phyloP scores from a whole-genome alignment of 169 alveolate species.

The Amoebophrya sp. region DNA sequence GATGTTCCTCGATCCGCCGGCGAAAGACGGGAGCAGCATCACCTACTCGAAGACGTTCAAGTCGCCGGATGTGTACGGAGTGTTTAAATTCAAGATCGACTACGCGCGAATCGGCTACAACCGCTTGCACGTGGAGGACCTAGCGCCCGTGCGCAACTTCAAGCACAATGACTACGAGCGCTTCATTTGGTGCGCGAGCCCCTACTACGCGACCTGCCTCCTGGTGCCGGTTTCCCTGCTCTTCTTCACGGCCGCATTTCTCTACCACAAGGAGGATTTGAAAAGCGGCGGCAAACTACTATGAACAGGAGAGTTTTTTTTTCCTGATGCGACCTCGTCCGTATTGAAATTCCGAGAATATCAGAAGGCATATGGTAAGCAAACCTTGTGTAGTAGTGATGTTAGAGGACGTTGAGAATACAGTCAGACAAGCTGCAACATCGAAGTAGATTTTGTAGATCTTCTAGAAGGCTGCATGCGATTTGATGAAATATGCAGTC shows the following conservation, averaged over 20 bases:
- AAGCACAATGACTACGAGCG: conserved; percentile 35
- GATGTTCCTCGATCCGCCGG: background rate
- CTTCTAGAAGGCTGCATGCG: too few relatives aligned
- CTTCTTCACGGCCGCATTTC: background rate
- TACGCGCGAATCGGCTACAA: conserved; percentile 26
- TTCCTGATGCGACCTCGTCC: too few relatives aligned
- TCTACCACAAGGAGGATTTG: background rate
- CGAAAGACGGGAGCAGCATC: background rate
- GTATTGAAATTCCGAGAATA: too few relatives aligned
- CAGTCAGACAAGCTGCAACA: too few relatives aligned
- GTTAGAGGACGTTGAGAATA: too few relatives aligned
- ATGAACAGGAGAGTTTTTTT: too few relatives aligned
- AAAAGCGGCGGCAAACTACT: background rate
- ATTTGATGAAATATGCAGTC: too few relatives aligned
- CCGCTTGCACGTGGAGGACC: conserved; percentile 27
- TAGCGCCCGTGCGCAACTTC: conserved; percentile 32
- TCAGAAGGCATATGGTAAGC: too few relatives aligned
- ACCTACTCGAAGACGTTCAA: conserved; percentile 29
- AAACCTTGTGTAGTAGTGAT: too few relatives aligned
- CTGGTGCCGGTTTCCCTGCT: conserved; percentile 12
- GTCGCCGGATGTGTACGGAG: conserved; percentile 34
- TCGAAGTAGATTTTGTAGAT: too few relatives aligned
- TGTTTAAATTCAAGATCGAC: conserved; percentile 28
- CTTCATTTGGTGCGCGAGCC: conserved; percentile 27
- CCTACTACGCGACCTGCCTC: conserved; percentile 21